Conservation (phyloP, 2,329 filamentous ascomycete genomes). For the Trichothecium roseum region DNA sequence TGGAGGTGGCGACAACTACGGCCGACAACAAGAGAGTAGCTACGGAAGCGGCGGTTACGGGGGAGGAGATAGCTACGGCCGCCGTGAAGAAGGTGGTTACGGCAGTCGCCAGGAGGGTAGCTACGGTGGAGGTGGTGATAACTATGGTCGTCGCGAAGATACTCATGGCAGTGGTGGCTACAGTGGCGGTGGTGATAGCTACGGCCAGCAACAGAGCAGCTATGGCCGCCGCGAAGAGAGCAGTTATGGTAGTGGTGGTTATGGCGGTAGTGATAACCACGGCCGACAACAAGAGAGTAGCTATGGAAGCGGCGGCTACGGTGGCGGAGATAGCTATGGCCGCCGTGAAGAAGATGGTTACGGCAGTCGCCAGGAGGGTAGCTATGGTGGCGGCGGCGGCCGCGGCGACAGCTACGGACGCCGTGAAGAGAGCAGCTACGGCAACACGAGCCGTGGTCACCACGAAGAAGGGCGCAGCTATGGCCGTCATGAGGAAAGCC, state of each 20-base stretch:
- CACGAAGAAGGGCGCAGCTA: slow-evolving; percentile 7
- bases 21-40: slow-evolving; percentile 9
- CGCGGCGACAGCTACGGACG: slow-evolving; percentile 7
- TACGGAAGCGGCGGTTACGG: slow-evolving; percentile 13
- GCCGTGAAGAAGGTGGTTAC: slow-evolving; percentile 2
- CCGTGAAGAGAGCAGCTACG: slow-evolving; percentile 10
- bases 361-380: slow-evolving; percentile 1
- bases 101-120: slow-evolving; percentile 1
- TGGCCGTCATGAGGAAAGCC: slow-evolving; percentile 3
- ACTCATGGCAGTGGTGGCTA: slow-evolving; percentile 12
- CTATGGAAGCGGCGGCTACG: slow-evolving; percentile 13
- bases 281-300: slow-evolving; percentile 9
- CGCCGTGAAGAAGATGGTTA: slow-evolving; percentile 2
- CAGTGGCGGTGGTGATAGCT: too few species aligned
- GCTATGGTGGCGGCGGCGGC: slow-evolving; percentile 5
- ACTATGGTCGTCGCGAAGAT: slow-evolving; percentile 8
- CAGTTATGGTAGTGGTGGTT: slow-evolving; percentile 6
- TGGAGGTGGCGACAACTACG: slow-evolving; percentile 5
- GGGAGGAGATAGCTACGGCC: slow-evolving; percentile 5
- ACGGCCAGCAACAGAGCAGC: slow-evolving; percentile 4
- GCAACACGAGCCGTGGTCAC: too few species aligned
- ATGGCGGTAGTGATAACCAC: slow-evolving; percentile 5
- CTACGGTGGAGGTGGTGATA: slow-evolving; percentile 7
- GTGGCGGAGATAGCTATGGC: slow-evolving; percentile 5
- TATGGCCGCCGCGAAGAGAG: slow-evolving; percentile 6